Evolutionary conservation across 2,329 filamentous ascomycete species (phyloP).

Genomic region (Harringtonia aguacate): DNA sequence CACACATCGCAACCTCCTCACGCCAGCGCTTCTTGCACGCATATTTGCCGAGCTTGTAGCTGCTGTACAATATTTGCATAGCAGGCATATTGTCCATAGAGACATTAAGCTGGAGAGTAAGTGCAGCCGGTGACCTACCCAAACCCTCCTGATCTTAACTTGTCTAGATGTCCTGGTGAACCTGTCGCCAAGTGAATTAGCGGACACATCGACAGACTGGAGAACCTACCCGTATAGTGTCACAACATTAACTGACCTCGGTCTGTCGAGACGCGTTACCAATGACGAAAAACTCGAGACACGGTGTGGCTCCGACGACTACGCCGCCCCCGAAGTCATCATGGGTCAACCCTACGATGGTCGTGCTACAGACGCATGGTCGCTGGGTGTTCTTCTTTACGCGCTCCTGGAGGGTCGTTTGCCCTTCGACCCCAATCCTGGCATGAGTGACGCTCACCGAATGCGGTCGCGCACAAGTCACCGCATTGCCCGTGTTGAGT

Average conservation of each 20-base stretch:
- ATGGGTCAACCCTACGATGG: constrained; percentile 94
- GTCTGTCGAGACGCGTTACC: constrained; percentile 75
- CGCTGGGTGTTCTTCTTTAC: constrained; percentile 84
- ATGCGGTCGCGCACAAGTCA: constrained; percentile 78
- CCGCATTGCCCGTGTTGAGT: constrained; percentile 90
- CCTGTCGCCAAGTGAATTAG: constrained; percentile 56
- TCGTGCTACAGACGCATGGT: constrained; percentile 87
- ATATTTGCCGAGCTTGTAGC: constrained; percentile 85
- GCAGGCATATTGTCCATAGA: constrained; percentile 78
- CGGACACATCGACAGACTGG: constrained; percentile 56
- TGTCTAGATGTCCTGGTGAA: constrained; percentile 85
- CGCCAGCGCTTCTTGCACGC: constrained; percentile 60
- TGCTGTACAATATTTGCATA: constrained; percentile 78
- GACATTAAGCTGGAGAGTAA: constrained; percentile 95
- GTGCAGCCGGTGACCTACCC: constrained; percentile 20
- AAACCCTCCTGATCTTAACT: constrained; percentile 7
- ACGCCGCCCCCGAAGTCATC: constrained; percentile 91
- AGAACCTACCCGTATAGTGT: constrained; percentile 69
- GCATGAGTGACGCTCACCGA: constrained; percentile 63
- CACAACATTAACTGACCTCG: constrained; percentile 82
- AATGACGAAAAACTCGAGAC: constrained; percentile 86
- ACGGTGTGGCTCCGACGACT: constrained; percentile 91
- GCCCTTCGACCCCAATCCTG: constrained; percentile 83
- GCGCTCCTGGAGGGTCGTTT: constrained; percentile 86
- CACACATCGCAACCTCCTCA: constrained; percentile 55